Conservation (phyloP, 2,329 filamentous ascomycete genomes). For the Drechslerella coelobrocha region DNA sequence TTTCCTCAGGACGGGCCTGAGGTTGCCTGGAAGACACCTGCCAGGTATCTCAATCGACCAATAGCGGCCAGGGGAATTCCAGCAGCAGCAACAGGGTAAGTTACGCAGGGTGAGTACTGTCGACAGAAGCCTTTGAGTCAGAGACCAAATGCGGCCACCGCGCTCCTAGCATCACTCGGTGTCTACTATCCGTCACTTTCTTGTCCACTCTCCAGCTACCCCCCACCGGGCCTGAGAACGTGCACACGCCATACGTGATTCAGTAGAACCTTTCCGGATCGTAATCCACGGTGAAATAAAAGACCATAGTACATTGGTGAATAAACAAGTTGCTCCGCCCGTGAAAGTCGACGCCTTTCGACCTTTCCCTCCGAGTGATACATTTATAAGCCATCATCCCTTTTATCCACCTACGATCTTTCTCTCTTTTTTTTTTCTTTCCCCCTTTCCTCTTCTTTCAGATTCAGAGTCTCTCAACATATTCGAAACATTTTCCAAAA, state of each 20-base stretch:
- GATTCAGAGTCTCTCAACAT: conserved; percentile 25
- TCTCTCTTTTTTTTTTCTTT: conserved; percentile 16
- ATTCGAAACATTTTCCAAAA: conserved; percentile 23
- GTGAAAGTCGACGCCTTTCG: conserved; percentile 45
- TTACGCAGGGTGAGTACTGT: conserved; percentile 42
- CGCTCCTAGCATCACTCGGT: conserved; percentile 38
- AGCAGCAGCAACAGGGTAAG: conserved; percentile 24
- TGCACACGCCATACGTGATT: conserved; percentile 48
- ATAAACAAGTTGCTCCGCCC: conserved; percentile 39
- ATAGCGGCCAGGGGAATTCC: conserved; percentile 12
- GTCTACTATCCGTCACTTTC: conserved; percentile 47
- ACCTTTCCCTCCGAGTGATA: conserved; percentile 43
- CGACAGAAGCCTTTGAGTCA: conserved; percentile 45
- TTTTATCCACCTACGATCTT: conserved; percentile 24
- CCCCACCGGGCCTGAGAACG: conserved; percentile 43
- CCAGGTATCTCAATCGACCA: conserved; percentile 10
- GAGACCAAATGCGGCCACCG: conserved; percentile 25
- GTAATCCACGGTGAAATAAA: conserved; percentile 41
- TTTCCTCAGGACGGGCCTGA: conserved; percentile 31
- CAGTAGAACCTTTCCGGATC: conserved; percentile 41
- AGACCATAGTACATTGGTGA: conserved; percentile 42
- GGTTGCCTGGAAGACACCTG: conserved; percentile 34
- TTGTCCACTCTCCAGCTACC: conserved; percentile 33
- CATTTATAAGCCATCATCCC: conserved; percentile 47
- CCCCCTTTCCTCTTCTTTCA: conserved; percentile 8